These are phyloP conservation scores for Pseudophaeomoniella oleicola DNA, from an alignment of 2,329 filamentous ascomycete genomes.

Conservation along the genomic window DNA sequence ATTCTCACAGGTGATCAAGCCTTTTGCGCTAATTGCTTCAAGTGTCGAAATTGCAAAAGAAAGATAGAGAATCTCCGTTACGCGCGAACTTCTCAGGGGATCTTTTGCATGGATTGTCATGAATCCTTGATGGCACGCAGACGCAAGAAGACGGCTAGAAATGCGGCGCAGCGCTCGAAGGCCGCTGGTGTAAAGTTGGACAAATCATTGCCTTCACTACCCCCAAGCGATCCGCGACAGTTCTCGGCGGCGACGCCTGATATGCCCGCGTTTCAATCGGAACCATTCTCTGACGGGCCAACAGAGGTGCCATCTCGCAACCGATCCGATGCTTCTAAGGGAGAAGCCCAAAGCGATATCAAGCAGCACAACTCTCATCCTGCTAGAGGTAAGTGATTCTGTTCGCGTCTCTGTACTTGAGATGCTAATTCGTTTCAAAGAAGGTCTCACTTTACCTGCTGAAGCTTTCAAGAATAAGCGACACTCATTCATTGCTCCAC, in stretches of 20 bases:
- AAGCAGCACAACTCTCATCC: constrained; percentile 25
- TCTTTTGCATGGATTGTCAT: constrained; percentile 98
- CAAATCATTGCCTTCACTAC: constrained; percentile 84
- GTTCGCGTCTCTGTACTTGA: constrained; percentile 1
- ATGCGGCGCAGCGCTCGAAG: constrained; percentile 14
- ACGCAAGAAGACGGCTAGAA: constrained; percentile 47
- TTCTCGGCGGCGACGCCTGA: constrained; percentile 9
- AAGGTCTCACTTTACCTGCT: constrained; percentile 56
- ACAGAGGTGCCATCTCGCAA: constrained; percentile 13
- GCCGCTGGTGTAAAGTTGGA: constrained; percentile 50
- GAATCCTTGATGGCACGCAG: constrained; percentile 89
- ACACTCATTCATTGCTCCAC: constrained; percentile 52
- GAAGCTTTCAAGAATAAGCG: constrained; percentile 66
- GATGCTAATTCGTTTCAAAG: constrained; percentile 16
- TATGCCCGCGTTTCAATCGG: constrained; percentile 13
- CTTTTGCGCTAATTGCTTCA: constrained; percentile 93
- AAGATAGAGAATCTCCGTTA: constrained; percentile 98
- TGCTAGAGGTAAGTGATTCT: not conserved
- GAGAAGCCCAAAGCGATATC: constrained; percentile 47
- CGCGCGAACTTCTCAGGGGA: constrained; percentile 92
- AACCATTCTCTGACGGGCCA: constrained; percentile 45
- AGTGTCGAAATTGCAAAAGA: constrained; percentile 93
- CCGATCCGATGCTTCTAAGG: constrained; percentile 18
- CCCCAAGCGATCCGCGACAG: constrained; percentile 39
- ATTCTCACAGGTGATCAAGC: constrained; percentile 96